Evolutionary conservation across 2,329 filamentous ascomycete genomes (phyloP), one percentile per base, ranked within the genome.

Genomic region (Cladosporium sp.): DNA sequence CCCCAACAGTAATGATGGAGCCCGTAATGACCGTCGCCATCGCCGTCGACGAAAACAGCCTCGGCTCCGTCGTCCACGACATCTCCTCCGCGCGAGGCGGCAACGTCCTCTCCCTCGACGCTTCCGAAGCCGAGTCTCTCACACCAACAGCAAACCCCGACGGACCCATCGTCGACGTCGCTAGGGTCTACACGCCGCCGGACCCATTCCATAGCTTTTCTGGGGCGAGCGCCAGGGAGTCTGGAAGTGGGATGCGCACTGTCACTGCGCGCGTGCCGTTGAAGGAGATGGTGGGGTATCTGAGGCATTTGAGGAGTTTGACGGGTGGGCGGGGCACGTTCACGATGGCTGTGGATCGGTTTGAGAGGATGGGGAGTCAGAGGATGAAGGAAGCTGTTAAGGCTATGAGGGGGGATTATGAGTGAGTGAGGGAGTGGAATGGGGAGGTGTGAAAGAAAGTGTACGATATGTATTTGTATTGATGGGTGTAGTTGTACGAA

Each of bases 261-360:
- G 92, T 99, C 71, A 88, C 90, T 12, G 95, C 93, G 26, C 88
- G 91, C 73, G 94, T 98, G 32, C 95, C 95, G 36, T 83, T 98
- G 73, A 96, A 95, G 80, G 94, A 98, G 79, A 97, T 98, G 92
- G 89, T 98, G 41, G 92, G 94, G 51, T 99, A 98, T 78, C 83
- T 98, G 72, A 92, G 92, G 76, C 92, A 96, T 75, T 80, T 99
- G 69, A 84, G 95, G 62, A 93, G 92, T 78, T 85, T 97, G 81
- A 99, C 94, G 3, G 91, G 90, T 2, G 95, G 95, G 0, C 85
- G 95, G 65, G 90, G 89, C 0, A 91, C 89, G 1, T 92, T 92
- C 76, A 87, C 91, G 4, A 92, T 92, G 90, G 86, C 80, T 68
- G 86, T 91, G 58, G 89, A 92, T 80, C 84, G 84, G 44, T 92